Conservation (phyloP, 768 basidiomycete genomes). For the Macrocybe gigantea region DNA sequence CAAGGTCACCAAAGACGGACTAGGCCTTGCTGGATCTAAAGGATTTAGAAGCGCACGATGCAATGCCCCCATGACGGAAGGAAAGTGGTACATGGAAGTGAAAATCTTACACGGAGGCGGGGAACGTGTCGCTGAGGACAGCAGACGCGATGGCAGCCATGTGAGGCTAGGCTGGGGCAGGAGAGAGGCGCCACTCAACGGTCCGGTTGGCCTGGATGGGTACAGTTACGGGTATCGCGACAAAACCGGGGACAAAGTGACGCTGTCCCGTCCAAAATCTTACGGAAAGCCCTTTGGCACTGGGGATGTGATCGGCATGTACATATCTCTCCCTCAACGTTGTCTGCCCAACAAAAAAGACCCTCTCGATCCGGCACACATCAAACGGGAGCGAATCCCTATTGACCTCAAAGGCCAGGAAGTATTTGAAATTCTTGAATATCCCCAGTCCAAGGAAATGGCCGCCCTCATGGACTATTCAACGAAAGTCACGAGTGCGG, state of each 20-base stretch:
- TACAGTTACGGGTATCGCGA: slow-evolving; percentile 92
- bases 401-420: slow-evolving; percentile 97
- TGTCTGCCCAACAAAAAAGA: slow-evolving; percentile 56
- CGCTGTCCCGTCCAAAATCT: slow-evolving; percentile 70
- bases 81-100: slow-evolving; percentile 93
- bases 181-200: slow-evolving; percentile 90
- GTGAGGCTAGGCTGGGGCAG: slow-evolving; percentile 90
- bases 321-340: slow-evolving; percentile 78
- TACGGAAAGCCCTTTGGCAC: slow-evolving; percentile 73
- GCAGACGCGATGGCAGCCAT: slow-evolving; percentile 64
- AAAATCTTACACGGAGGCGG: slow-evolving; percentile 72
- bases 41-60: slow-evolving; percentile 89
- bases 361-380: slow-evolving; percentile 71
- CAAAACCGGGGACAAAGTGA: slow-evolving; percentile 88
- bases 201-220: slow-evolving; percentile 88
- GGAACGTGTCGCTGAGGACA: slow-evolving; percentile 42
- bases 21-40: slow-evolving; percentile 71
- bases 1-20: slow-evolving; percentile 72
- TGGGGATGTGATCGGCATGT: slow-evolving; percentile 91
- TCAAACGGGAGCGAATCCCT: slow-evolving; percentile 86
- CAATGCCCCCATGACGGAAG: slow-evolving; percentile 85
- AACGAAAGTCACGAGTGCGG: slow-evolving; percentile 48
- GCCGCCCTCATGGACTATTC: slow-evolving; percentile 75
- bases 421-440: slow-evolving; percentile 93
- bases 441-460: slow-evolving; percentile 90